phyloP scores from a whole-genome alignment of 768 basidiomycete species.

The Boletus rubropictus region DNA sequence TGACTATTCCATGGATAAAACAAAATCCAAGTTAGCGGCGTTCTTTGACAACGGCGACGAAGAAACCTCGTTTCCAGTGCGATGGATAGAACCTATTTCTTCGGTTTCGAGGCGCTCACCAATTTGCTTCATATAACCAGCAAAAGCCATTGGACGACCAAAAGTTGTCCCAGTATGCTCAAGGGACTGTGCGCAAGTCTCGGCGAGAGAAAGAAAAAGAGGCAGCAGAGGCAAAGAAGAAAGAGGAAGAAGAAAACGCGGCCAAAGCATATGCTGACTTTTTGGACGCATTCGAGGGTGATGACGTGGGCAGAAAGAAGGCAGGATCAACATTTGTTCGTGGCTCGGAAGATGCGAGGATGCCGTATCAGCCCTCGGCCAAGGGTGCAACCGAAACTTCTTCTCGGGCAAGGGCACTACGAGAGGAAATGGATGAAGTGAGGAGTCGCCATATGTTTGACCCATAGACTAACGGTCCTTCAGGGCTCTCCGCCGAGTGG shows the following conservation, averaged over 20 bases:
- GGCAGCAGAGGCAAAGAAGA: conserved; percentile 83
- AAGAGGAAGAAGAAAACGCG: conserved; percentile 75
- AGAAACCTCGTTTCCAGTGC: conserved; percentile 85
- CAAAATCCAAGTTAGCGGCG: conserved; percentile 54
- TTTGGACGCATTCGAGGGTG: conserved; percentile 77
- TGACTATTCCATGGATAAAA: conserved; percentile 28
- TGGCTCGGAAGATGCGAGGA: conserved; percentile 39
- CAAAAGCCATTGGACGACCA: conserved; percentile 81
- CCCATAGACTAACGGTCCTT: conserved; percentile 5
- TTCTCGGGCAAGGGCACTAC: conserved; percentile 29
- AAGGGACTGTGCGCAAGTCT: conserved; percentile 85
- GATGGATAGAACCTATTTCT: conserved; percentile 71
- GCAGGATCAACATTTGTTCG: conserved; percentile 57
- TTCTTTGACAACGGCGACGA: conserved; percentile 86
- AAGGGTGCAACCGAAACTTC: conserved; percentile 27
- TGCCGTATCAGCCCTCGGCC: conserved; percentile 39
- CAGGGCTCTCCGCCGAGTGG: conserved; percentile 54
- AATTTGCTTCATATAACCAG: conserved; percentile 51
- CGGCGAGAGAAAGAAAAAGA: conserved; percentile 90
- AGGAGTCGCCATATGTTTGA: conserved; percentile 16
- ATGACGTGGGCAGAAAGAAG: conserved; percentile 47
- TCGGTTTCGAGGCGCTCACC: conserved; percentile 52
- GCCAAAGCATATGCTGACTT: conserved; percentile 81
- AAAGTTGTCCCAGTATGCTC: conserved; percentile 79
- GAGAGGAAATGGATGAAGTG: conserved; percentile 31